A percentile compares a stretch with the other conserved stretches of the same genome.
phyloP scores from a whole-genome alignment of 1,139 yeast genomes.

The Pichia sp. region DNA sequence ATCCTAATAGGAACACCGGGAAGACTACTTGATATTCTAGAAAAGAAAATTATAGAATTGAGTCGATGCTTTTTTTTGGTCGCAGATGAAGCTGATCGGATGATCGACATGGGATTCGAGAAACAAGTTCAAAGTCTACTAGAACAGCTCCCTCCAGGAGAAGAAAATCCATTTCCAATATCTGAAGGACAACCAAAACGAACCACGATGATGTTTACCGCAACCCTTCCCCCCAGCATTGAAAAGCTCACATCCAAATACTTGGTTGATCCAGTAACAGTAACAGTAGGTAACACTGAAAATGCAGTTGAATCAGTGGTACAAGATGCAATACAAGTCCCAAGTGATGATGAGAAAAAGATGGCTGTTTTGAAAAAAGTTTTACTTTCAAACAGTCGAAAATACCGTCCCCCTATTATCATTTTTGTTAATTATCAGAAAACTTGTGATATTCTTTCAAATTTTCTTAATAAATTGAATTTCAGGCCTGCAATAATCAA shows the following conservation, averaged over 20 bases:
- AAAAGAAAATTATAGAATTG: slow-evolving; percentile 57
- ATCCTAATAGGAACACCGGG: slow-evolving; percentile 94
- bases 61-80: slow-evolving; percentile 63
- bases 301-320: slow-evolving; percentile 64
- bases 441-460: slow-evolving; percentile 63
- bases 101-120: slow-evolving; percentile 95
- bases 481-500: slow-evolving; percentile 63
- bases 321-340: slow-evolving; percentile 58
- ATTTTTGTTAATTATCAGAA: slow-evolving; percentile 76
- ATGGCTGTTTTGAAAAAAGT: slow-evolving; percentile 34
- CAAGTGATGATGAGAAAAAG: slow-evolving; percentile 37
- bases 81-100: slow-evolving; percentile 90
- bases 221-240: slow-evolving; percentile 78
- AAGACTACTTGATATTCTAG: slow-evolving; percentile 73
- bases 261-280: slow-evolving; percentile 55
- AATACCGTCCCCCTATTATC: slow-evolving; percentile 56
- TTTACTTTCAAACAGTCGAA: slow-evolving; percentile 20
- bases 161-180: slow-evolving; percentile 22
- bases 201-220: slow-evolving; percentile 87
- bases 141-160: slow-evolving; percentile 40
- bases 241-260: slow-evolving; percentile 62
- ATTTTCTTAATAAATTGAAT: slow-evolving; percentile 42
- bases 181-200: slow-evolving; percentile 33
- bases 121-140: slow-evolving; percentile 64
- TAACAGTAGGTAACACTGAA: slow-evolving; percentile 62